Evolutionary conservation across 495 filamentous ascomycete species (phyloP).

Genomic region (Penicillium cataractarum): DNA sequence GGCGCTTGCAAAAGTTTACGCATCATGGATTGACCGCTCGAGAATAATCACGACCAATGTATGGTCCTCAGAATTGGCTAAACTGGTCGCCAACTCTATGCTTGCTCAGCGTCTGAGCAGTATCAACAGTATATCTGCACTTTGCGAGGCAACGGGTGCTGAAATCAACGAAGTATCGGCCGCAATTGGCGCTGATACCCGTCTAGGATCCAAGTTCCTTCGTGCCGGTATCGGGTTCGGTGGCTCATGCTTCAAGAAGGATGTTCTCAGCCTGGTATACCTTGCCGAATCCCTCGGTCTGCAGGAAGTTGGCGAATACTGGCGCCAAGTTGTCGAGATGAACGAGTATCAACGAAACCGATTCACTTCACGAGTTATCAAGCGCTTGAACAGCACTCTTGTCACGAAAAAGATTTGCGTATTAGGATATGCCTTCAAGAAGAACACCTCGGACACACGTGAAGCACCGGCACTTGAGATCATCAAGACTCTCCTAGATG

Average conservation of each 20-base stretch:
- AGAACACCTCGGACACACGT: constrained; percentile 73
- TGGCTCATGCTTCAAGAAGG: constrained; percentile 77
- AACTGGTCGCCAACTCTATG: constrained; percentile 78
- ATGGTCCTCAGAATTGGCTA: constrained; percentile 77
- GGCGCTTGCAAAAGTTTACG: constrained; percentile 63
- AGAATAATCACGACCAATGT: constrained; percentile 71
- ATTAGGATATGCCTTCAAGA: constrained; percentile 79
- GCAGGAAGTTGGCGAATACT: constrained; percentile 72
- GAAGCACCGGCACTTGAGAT: constrained; percentile 70
- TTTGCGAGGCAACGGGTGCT: constrained; percentile 77
- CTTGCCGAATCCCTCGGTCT: constrained; percentile 67
- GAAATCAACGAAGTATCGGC: constrained; percentile 70
- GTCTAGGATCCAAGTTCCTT: constrained; percentile 71
- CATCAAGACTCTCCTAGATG: constrained; percentile 62
- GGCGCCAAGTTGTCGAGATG: constrained; percentile 68
- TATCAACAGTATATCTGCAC: constrained; percentile 76
- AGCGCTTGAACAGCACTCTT: constrained; percentile 66
- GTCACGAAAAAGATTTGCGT: constrained; percentile 70
- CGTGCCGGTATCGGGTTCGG: constrained; percentile 75
- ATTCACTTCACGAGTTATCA: constrained; percentile 59
- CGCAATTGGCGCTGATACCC: constrained; percentile 66
- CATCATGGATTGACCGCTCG: constrained; percentile 64
- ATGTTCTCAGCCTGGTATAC: constrained; percentile 76
- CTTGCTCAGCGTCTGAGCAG: constrained; percentile 80
- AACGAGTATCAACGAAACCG: constrained; percentile 75